These are phyloP conservation scores for Sugiyamaella xylanicola DNA, from an alignment of 1,139 yeast genomes.

Conservation along the genomic window DNA sequence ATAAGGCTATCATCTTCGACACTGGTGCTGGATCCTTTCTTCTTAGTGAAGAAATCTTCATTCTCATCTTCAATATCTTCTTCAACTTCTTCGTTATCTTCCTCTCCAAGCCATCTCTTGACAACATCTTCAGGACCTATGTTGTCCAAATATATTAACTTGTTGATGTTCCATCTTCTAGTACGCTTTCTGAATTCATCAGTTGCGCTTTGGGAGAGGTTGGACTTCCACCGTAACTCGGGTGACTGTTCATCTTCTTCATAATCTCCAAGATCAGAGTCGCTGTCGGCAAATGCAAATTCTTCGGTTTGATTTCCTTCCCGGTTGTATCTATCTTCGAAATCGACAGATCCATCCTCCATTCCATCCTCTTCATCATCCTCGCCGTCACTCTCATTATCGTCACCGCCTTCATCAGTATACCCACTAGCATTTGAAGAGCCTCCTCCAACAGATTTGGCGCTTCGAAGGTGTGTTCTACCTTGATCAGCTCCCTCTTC, in stretches of 20 bases:
- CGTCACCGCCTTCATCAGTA: slow-evolving; percentile 47
- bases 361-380: slow-evolving; percentile 35
- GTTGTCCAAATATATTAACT: slow-evolving; percentile 75
- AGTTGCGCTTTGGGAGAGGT: slow-evolving; percentile 40
- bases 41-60: slow-evolving; percentile 68
- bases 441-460: slow-evolving; percentile 38
- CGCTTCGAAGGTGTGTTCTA: slow-evolving; percentile 35
- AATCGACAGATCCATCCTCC: slow-evolving; percentile 22
- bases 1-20: slow-evolving; percentile 39
- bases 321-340: slow-evolving; percentile 25
- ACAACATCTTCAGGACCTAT: slow-evolving; percentile 75
- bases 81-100: slow-evolving; percentile 48
- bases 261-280: slow-evolving; percentile 46
- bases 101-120: slow-evolving; percentile 67
- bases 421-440: slow-evolving; percentile 46
- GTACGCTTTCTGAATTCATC: slow-evolving; percentile 36
- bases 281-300: slow-evolving; percentile 47
- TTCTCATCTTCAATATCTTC: slow-evolving; percentile 55
- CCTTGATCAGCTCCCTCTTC: slow-evolving; percentile 39
- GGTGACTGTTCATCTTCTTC: slow-evolving; percentile 43
- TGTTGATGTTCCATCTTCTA: slow-evolving; percentile 77
- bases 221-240: slow-evolving; percentile 47
- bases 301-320: slow-evolving; percentile 37
- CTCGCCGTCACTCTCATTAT: slow-evolving; percentile 47
- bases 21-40: slow-evolving; percentile 45